phyloP scores from a whole-genome alignment of 2,329 filamentous ascomycete genomes.

The Neofusicoccum laricinum region DNA sequence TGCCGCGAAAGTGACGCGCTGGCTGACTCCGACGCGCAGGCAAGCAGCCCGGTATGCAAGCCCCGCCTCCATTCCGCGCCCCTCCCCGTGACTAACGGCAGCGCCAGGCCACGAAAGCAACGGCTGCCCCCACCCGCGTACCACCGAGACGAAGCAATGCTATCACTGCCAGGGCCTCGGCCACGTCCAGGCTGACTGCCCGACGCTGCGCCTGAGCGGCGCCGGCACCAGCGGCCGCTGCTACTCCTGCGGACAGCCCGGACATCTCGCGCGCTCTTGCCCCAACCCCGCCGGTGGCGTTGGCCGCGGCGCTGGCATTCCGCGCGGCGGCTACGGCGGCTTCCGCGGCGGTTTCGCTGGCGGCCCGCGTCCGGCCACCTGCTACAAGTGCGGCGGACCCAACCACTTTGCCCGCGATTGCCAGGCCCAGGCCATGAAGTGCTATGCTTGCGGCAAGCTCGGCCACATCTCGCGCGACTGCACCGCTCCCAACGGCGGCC shows the following conservation, averaged over 20 bases:
- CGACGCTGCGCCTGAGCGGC: conserved; percentile 85
- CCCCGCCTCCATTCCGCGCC: not conserved
- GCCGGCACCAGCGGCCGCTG: conserved; percentile 80
- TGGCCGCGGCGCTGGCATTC: conserved; percentile 61
- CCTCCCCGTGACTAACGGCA: conserved; percentile 24
- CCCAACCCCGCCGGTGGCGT: conserved; percentile 70
- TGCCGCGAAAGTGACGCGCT: not conserved
- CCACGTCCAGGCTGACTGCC: conserved; percentile 98
- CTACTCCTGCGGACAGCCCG: conserved; percentile 93
- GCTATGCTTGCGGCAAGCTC: conserved; percentile 93
- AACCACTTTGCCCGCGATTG: conserved; percentile 99
- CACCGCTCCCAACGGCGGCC: conserved; percentile 93
- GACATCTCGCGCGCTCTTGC: conserved; percentile 91
- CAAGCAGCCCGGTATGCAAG: conserved; percentile 70
- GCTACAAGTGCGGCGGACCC: conserved; percentile 74
- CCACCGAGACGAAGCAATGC: conserved; percentile 98
- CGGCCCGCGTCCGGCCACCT: conserved; percentile 62
- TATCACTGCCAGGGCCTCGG: conserved; percentile 99
- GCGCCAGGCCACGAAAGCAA: conserved; percentile 86
- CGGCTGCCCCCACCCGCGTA: conserved; percentile 92
- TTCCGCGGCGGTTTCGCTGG: conserved; percentile 73
- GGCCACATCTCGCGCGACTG: conserved; percentile 94
- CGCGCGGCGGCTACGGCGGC: conserved; percentile 68
- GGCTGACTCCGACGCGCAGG: conserved; percentile 41
- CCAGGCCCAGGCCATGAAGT: conserved; percentile 98